A percentile compares a stretch with the other conserved stretches of the same genome.
Evolutionary conservation across 257 asterid species (phyloP).

Genomic region (Craterostigma plantagineum): DNA sequence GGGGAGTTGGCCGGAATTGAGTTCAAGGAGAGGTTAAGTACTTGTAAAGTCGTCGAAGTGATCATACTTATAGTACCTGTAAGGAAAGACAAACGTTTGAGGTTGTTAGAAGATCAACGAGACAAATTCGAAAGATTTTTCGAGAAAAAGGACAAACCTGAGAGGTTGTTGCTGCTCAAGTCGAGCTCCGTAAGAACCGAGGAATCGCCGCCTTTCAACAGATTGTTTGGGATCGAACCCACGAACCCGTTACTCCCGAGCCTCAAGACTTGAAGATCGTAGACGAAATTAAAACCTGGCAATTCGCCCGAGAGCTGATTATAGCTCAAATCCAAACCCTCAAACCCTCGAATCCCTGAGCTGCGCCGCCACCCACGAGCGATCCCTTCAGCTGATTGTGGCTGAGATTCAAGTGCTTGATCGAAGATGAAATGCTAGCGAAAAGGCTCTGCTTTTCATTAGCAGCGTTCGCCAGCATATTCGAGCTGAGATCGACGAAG

Average conservation of each 20-base stretch:
- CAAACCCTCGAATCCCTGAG: constrained; percentile 50
- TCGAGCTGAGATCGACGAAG: constrained; percentile 71
- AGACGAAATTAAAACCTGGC: constrained; percentile 74
- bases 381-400: constrained; percentile 56
- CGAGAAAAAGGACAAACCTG: constrained; percentile 33
- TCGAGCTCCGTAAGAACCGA: constrained; percentile 63
- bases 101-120: too few relatives aligned
- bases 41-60: constrained; percentile 56
- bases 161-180: constrained; percentile 68
- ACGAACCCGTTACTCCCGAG: constrained; percentile 63
- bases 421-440: constrained; percentile 35
- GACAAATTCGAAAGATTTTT: not conserved
- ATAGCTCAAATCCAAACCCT: constrained; percentile 82
- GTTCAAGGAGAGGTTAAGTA: constrained; percentile 71
- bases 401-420: constrained; percentile 67
- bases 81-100: constrained; percentile 2
- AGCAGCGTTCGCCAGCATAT: constrained; percentile 30
- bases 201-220: constrained; percentile 84
- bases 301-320: constrained; percentile 79
- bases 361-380: constrained; percentile 48
- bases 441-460: constrained; percentile 27
- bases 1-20: constrained; percentile 80
- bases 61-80: constrained; percentile 66
- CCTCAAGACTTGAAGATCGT: constrained; percentile 68
- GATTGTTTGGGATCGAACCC: constrained; percentile 63